These are phyloP conservation scores for Triticum monococcum DNA, from an alignment of 176 grass and related monocot genomes.

Conservation along the genomic window DNA sequence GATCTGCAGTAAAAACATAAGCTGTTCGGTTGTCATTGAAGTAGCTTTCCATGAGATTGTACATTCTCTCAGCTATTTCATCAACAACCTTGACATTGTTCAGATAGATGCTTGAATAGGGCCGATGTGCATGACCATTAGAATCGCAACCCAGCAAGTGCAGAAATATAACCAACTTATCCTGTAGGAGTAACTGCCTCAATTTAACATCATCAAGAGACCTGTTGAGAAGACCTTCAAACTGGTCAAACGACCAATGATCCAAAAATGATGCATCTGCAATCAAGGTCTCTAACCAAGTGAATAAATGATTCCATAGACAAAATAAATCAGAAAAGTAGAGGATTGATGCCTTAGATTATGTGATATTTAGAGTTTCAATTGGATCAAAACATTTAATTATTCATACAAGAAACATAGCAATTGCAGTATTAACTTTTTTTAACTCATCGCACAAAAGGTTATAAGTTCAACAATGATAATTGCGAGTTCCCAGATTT, in stretches of 20 bases:
- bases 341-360: constrained; percentile 13
- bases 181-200: constrained; percentile 67
- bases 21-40: constrained; percentile 82
- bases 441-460: not conserved
- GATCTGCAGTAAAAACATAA: constrained; percentile 92
- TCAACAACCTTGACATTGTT: constrained; percentile 98
- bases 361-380: not conserved
- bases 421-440: constrained; percentile 23
- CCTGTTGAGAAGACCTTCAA: constrained; percentile 83
- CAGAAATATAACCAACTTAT: constrained; percentile 93
- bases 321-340: constrained; percentile 14
- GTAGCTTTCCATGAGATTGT: constrained; percentile 93
- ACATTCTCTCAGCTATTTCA: constrained; percentile 80
- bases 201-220: constrained; percentile 68
- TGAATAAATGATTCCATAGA: constrained; percentile 37
- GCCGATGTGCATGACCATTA: constrained; percentile 88
- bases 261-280: constrained; percentile 99
- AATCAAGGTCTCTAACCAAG: constrained; percentile 42
- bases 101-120: constrained; percentile 91
- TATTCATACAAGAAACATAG: constrained; percentile 20
- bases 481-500: not conserved
- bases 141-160: constrained; percentile 95
- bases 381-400: not conserved
- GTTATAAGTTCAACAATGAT: not conserved
- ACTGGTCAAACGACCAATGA: constrained; percentile 97